Evolutionary conservation across 2,329 filamentous ascomycete species (phyloP).

Genomic region (Trichoderma citrinoviride): DNA sequence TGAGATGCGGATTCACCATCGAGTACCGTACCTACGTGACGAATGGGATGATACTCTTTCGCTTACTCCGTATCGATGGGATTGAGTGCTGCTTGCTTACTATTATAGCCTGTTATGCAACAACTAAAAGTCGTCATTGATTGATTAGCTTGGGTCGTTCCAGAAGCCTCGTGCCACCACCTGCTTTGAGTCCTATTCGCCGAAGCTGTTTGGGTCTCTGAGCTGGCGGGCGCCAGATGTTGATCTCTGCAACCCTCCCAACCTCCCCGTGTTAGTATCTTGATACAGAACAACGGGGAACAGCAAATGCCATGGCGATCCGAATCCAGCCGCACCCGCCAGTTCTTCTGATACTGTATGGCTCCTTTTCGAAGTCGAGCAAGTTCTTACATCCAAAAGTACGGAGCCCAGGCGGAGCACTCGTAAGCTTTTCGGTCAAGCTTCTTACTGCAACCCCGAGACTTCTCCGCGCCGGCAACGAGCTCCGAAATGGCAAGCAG

Average conservation of each 20-base stretch:
- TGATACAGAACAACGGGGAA: no score
- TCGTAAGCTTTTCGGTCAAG: slow-evolving; percentile 6
- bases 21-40: no score
- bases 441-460: background rate
- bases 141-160: background rate
- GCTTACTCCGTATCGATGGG: no score
- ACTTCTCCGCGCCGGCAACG: background rate
- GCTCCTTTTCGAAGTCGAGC: background rate
- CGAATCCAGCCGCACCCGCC: background rate
- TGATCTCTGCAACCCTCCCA: no score
- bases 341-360: no score
- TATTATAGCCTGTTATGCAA: background rate
- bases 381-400: background rate
- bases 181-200: background rate
- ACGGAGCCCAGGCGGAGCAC: background rate
- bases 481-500: slow-evolving; percentile 1
- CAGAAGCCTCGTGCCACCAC: background rate
- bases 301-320: background rate
- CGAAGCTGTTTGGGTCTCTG: background rate
- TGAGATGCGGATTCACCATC: no score
- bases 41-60: no score
- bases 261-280: no score
- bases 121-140: background rate
- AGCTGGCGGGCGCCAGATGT: background rate
- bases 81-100: background rate